These are phyloP conservation scores for Zymoseptoria passerinii DNA, from an alignment of 2,329 filamentous ascomycete species.

Conservation along the genomic window DNA sequence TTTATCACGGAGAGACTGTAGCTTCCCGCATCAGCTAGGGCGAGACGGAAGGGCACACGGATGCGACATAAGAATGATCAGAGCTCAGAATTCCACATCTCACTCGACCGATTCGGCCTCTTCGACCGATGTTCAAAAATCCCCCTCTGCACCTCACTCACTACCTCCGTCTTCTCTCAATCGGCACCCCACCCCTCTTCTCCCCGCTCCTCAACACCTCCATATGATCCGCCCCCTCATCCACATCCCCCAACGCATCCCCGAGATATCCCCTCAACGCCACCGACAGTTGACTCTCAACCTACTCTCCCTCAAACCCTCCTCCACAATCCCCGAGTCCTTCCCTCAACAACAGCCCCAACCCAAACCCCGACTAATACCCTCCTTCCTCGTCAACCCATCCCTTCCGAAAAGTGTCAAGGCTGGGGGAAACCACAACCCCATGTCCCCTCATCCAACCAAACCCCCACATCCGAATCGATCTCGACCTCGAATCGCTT, in stretches of 20 bases:
- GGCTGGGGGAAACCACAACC: constrained; percentile 33
- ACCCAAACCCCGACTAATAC: constrained; percentile 30
- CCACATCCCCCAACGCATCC: constrained; percentile 26
- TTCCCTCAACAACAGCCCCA: constrained; percentile 31
- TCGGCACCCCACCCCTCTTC: constrained; percentile 27
- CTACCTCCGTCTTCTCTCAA: constrained; percentile 26
- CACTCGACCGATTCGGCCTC: constrained; percentile 13
- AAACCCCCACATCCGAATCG: too few relatives aligned
- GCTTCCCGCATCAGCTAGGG: too few relatives aligned
- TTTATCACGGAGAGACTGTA: constrained; percentile 29
- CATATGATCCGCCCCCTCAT: constrained; percentile 29
- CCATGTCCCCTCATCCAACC: constrained; percentile 33
- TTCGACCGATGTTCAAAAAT: constrained; percentile 25
- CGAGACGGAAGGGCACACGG: too few relatives aligned
- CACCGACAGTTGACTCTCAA: constrained; percentile 27
- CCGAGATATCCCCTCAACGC: constrained; percentile 27
- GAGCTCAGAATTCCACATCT: too few relatives aligned
- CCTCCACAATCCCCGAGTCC: constrained; percentile 30
- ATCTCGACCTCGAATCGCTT: too few relatives aligned
- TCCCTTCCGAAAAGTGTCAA: constrained; percentile 23
- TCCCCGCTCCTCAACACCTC: constrained; percentile 31
- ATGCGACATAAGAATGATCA: too few relatives aligned
- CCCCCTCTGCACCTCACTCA: constrained; percentile 17
- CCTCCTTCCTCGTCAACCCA: constrained; percentile 20
- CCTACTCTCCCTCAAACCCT: constrained; percentile 29